Conservation (phyloP, 306 rosid genomes). For the Styphnolobium japonicum region DNA sequence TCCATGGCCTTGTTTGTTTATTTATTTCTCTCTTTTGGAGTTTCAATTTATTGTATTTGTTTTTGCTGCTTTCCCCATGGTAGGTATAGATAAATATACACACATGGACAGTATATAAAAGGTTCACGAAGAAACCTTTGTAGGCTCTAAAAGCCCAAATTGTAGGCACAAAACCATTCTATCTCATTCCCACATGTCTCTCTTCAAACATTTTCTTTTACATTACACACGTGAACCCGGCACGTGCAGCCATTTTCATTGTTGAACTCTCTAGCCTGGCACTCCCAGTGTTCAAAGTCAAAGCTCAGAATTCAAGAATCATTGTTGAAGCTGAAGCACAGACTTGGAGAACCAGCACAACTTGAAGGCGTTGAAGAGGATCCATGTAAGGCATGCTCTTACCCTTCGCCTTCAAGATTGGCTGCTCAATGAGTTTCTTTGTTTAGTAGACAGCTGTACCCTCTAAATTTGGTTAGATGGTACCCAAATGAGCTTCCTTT, state of each 20-base stretch:
- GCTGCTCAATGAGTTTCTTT: neutral
- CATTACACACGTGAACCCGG: no score
- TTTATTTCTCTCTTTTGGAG: no score
- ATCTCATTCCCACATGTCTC: slow-evolving; percentile 53
- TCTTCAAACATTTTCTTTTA: slow-evolving; percentile 46
- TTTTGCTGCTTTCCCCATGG: no score
- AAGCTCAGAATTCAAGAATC: neutral
- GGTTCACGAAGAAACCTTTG: slow-evolving; percentile 51
- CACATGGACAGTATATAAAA: no score
- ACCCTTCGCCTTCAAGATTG: neutral
- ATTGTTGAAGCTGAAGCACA: slow-evolving; percentile 17
- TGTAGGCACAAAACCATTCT: slow-evolving; percentile 53
- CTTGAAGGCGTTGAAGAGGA: neutral
- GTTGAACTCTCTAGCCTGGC: no score
- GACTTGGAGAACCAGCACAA: slow-evolving; percentile 30
- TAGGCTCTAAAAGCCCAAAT: slow-evolving; percentile 58
- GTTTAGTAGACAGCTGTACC: neutral
- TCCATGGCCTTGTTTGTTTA: no score
- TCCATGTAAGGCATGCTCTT: slow-evolving; percentile 30
- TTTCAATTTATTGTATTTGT: no score
- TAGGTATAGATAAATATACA: no score
- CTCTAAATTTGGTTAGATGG: neutral
- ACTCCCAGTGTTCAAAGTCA: neutral
- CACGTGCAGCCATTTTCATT: no score
- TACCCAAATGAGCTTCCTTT: neutral